These are phyloP conservation scores for Porphyrellus cyaneotinctus DNA, from an alignment of 768 basidiomycete genomes.

Conservation along the genomic window DNA sequence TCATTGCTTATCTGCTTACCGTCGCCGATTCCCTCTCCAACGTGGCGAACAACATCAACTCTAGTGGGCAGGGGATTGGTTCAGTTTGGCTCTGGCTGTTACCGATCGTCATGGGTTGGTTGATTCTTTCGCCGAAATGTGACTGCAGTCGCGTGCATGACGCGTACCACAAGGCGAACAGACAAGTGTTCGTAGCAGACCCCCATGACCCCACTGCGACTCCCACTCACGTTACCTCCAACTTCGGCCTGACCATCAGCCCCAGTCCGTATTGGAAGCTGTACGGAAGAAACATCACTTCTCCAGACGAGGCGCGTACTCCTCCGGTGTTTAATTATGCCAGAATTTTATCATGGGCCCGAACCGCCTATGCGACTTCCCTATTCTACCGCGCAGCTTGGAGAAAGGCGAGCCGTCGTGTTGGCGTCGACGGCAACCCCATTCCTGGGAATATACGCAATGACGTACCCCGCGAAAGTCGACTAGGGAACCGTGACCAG, in stretches of 20 bases:
- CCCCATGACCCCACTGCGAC: too few relatives aligned
- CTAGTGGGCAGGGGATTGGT: slow-evolving; percentile 38
- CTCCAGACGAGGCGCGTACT: slow-evolving; percentile 23
- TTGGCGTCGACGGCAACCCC: not conserved
- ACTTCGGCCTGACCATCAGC: slow-evolving; percentile 17
- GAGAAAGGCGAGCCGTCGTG: not conserved
- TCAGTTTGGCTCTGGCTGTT: slow-evolving; percentile 44
- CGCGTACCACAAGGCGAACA: slow-evolving; percentile 16
- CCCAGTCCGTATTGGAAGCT: slow-evolving; percentile 4
- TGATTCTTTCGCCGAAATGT: slow-evolving; percentile 39
- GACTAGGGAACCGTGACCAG: slow-evolving; percentile 19
- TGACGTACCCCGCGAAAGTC: slow-evolving; percentile 9
- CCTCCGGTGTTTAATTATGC: slow-evolving; percentile 28
- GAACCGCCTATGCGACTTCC: slow-evolving; percentile 11
- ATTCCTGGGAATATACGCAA: not conserved
- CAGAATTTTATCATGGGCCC: slow-evolving; percentile 21
- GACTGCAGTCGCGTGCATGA: slow-evolving; percentile 30
- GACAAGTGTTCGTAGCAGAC: not conserved
- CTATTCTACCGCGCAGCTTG: slow-evolving; percentile 17
- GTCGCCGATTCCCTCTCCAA: slow-evolving; percentile 16
- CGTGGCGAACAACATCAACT: slow-evolving; percentile 21
- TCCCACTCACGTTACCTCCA: not conserved
- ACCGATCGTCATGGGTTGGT: slow-evolving; percentile 39
- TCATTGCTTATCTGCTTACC: slow-evolving; percentile 36
- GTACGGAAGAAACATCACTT: not conserved